A percentile compares a stretch with the other conserved stretches of the same genome.
phyloP scores from a whole-genome alignment of 1,284 basidiomycete genomes.

The Naganishia sp. region DNA sequence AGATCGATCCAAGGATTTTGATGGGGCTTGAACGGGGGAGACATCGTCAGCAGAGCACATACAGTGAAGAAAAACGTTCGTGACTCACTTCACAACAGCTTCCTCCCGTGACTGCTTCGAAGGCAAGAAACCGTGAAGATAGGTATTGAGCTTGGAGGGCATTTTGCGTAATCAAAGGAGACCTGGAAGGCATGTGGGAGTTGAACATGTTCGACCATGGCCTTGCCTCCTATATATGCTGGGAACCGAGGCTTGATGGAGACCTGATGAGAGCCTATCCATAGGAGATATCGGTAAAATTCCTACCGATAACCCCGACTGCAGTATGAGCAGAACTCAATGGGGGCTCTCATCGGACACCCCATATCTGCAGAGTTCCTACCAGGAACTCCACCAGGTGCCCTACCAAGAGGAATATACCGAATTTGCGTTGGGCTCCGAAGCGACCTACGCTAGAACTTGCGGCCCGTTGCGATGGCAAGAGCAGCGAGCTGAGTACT shows the following conservation, averaged over 20 bases:
- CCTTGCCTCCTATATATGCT: neutral
- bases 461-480: no score
- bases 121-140: slow-evolving; percentile 6
- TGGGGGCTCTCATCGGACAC: no score
- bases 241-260: neutral
- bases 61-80: neutral
- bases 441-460: no score
- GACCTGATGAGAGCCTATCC: no score
- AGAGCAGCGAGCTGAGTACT: no score
- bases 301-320: neutral
- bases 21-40: slow-evolving; percentile 22
- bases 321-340: no score
- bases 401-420: no score
- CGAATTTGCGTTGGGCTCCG: no score
- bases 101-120: slow-evolving; percentile 15
- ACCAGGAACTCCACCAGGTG: no score
- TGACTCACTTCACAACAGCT: slow-evolving; percentile 2
- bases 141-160: slow-evolving; percentile 4
- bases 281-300: neutral
- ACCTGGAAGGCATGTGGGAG: neutral
- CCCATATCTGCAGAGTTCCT: no score
- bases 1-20: slow-evolving; percentile 29
- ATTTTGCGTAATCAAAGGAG: neutral
- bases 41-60: neutral
- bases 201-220: no score